Conservation (phyloP, 352 stramenopile species). For the Proteromonas lacertae region DNA sequence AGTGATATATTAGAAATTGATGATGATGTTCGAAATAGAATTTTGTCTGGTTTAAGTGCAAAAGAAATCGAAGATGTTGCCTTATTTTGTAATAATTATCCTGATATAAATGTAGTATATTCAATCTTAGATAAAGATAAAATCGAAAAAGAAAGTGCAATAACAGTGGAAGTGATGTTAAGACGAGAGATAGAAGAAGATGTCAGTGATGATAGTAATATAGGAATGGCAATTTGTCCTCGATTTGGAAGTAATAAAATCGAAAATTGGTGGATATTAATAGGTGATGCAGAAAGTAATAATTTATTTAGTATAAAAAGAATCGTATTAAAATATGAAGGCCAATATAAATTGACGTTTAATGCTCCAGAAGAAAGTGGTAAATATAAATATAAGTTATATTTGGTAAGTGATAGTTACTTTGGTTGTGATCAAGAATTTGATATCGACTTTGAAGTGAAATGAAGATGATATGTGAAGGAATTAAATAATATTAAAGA, state of each 20-base stretch:
- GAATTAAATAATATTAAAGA: background rate
- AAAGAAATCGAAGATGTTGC: slow-evolving; percentile 81
- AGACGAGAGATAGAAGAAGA: slow-evolving; percentile 4
- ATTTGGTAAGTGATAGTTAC: slow-evolving; percentile 95
- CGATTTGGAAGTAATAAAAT: slow-evolving; percentile 48
- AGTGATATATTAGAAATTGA: slow-evolving; percentile 37
- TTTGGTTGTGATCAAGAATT: slow-evolving; percentile 91
- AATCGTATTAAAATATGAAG: slow-evolving; percentile 27
- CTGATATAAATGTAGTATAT: slow-evolving; percentile 75
- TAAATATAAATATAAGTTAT: slow-evolving; percentile 72
- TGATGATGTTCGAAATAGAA: slow-evolving; percentile 10
- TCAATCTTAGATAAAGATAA: slow-evolving; percentile 55
- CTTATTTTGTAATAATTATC: slow-evolving; percentile 95
- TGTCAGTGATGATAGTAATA: slow-evolving; percentile 13
- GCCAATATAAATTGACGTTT: slow-evolving; percentile 57
- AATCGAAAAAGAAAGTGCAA: slow-evolving; percentile 41
- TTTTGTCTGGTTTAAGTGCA: slow-evolving; percentile 3
- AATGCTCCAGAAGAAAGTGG: slow-evolving; percentile 32
- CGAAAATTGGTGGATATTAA: slow-evolving; percentile 90
- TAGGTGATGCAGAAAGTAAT: slow-evolving; percentile 76
- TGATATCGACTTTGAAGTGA: slow-evolving; percentile 14
- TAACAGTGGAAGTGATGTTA: slow-evolving; percentile 38
- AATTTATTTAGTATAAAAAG: slow-evolving; percentile 82
- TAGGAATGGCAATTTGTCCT: slow-evolving; percentile 20
- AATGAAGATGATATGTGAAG: background rate